These are phyloP conservation scores for Citrullus amarus DNA, from an alignment of 306 rosid genomes.

Conservation along the genomic window DNA sequence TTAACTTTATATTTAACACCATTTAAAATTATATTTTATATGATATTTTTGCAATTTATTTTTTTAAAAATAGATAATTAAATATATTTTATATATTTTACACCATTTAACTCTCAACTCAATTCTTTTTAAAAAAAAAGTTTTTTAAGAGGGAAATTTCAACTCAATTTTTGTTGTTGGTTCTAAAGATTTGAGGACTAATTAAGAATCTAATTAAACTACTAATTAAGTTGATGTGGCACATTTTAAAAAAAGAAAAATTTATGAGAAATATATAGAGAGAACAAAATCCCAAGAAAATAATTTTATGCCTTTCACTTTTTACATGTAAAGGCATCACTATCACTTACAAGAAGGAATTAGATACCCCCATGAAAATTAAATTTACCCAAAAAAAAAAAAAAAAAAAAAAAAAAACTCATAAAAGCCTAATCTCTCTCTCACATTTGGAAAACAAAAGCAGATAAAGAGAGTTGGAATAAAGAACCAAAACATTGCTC, in stretches of 20 bases:
- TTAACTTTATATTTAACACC: too few relatives aligned
- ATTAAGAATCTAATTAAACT: background rate
- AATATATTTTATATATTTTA: too few relatives aligned
- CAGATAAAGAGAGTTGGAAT: background rate
- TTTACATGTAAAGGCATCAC: background rate
- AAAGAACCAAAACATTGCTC: background rate
- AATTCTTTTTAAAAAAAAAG: too few relatives aligned
- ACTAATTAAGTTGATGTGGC: background rate
- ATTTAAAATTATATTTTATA: too few relatives aligned
- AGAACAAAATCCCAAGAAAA: slow-evolving; percentile 6
- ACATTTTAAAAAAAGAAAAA: background rate
- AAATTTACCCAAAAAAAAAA: background rate
- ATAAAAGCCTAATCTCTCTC: background rate
- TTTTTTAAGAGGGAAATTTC: too few relatives aligned
- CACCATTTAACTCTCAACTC: too few relatives aligned
- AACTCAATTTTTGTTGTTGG: background rate
- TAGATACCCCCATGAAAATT: background rate
- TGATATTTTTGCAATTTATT: too few relatives aligned
- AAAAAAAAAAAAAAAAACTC: background rate
- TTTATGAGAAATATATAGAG: background rate
- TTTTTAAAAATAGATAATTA: too few relatives aligned
- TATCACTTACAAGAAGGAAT: slow-evolving; percentile 1
- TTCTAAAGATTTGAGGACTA: background rate
- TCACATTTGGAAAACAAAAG: background rate
- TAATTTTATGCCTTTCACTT: background rate